These are phyloP conservation scores for Vitrella brassicaformis DNA, from an alignment of 73 alveolate species.

Conservation along the genomic window DNA sequence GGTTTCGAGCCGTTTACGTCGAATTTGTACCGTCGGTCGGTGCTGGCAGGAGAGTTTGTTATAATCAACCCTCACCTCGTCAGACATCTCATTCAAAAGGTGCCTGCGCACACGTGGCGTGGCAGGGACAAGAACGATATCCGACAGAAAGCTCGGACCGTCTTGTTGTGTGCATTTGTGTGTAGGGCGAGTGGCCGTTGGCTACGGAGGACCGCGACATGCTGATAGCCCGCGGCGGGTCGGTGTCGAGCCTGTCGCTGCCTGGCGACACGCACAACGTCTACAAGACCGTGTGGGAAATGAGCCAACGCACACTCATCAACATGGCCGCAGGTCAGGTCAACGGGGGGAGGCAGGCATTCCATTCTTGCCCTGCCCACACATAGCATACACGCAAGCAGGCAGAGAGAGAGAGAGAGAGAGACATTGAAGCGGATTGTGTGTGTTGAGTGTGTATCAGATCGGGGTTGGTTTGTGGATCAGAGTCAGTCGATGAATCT, in stretches of 20 bases:
- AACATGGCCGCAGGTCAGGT: not conserved
- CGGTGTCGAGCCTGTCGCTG: not conserved
- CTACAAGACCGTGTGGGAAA: slow-evolving; percentile 84
- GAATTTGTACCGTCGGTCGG: slow-evolving; percentile 79
- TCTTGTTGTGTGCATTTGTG: no score
- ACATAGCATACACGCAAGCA: no score
- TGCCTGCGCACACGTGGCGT: no score
- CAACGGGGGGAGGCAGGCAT: no score
- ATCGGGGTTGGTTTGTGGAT: slow-evolving; percentile 47
- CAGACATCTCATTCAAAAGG: slow-evolving; percentile 49
- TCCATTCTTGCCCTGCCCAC: no score
- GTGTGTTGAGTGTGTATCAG: no score
- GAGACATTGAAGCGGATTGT: no score
- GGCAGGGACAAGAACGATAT: no score
- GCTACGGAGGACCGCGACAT: not conserved
- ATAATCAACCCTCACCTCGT: slow-evolving; percentile 63
- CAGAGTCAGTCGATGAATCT: slow-evolving; percentile 36
- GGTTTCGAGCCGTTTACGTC: slow-evolving; percentile 86
- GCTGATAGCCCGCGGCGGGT: not conserved
- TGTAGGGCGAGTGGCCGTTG: not conserved
- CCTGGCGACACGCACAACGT: slow-evolving; percentile 48
- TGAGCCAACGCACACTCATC: slow-evolving; percentile 39
- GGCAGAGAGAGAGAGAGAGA: no score
- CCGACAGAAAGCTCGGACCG: no score
- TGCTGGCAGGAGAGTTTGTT: slow-evolving; percentile 82